Evolutionary conservation across 2,329 filamentous ascomycete genomes (phyloP), one percentile per base, ranked within the genome.

Genomic region (Ceratocystis destructans): DNA sequence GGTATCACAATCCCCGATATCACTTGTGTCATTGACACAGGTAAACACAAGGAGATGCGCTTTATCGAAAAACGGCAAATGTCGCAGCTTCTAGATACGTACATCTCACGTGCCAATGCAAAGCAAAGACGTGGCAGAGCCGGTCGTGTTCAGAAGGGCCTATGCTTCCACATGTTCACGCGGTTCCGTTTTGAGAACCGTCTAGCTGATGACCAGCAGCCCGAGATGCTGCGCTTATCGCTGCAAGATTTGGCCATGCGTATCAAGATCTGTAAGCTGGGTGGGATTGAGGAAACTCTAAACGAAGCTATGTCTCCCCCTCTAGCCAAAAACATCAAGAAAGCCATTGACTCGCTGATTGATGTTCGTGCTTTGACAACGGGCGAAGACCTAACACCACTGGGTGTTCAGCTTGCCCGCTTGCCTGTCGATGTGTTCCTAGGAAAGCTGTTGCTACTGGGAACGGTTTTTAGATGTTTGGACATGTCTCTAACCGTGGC

Each of bases 1-100:
- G 94, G 94, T 78, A 96, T 99, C 73, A 99, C 94, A 0, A 99
- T 99, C 70, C 94, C 94, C 0, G 94, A 99, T 73, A 90, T 99
- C 37, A 97, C 94, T 0, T 96, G 92, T 71, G 94, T 99, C 59
- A 88, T 99, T 67, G 94, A 99, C 74, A 92, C 91, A 0, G 94
- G 94, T 66, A 97, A 96, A 75, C 93, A 97, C 75, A 91, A 95
- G 70, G 93, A 96, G 75, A 96, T 96, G 93, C 82, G 93, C 33
- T 97, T 96, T 71, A 93, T 99, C 72, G 94, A 99, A 77, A 85
- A 89, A 66, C 83, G 91, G 66, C 94, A 99, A 72, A 80, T 99
- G 44, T 97, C 93, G 1, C 84, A 90, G 25, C 82, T 99, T 22
- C 87, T 96, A 44, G 93, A 97, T 74, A 91, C 91, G 0, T 99